Evolutionary conservation across 768 basidiomycete species (phyloP).

Genomic region (Trametes maxima): DNA sequence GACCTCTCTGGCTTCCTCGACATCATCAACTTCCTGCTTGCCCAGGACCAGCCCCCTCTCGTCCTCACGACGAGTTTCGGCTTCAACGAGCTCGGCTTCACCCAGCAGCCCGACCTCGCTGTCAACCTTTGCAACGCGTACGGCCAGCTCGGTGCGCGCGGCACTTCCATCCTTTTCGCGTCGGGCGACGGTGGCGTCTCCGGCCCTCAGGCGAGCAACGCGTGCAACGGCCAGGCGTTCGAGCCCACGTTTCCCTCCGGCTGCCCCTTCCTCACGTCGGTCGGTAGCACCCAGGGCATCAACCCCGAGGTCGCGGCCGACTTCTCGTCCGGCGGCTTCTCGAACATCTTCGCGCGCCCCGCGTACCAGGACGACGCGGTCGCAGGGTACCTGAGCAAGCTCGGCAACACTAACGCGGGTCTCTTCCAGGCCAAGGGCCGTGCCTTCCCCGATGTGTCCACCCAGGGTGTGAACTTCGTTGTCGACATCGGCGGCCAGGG

Average conservation of each 20-base stretch:
- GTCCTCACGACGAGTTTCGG: slow-evolving; percentile 36
- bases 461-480: slow-evolving; percentile 43
- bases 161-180: slow-evolving; percentile 35
- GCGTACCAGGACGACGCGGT: slow-evolving; percentile 45
- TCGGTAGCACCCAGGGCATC: slow-evolving; percentile 37
- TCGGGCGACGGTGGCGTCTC: slow-evolving; percentile 38
- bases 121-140: slow-evolving; percentile 33
- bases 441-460: slow-evolving; percentile 51
- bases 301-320: slow-evolving; percentile 34
- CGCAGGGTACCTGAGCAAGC: slow-evolving; percentile 36
- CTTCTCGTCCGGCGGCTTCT: slow-evolving; percentile 42
- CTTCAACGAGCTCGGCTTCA: slow-evolving; percentile 29
- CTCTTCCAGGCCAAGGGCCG: slow-evolving; percentile 41
- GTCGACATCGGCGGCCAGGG: slow-evolving; percentile 29
- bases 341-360: slow-evolving; percentile 38
- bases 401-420: slow-evolving; percentile 35
- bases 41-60: slow-evolving; percentile 27
- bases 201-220: slow-evolving; percentile 23
- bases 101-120: slow-evolving; percentile 21
- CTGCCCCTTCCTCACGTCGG: slow-evolving; percentile 38
- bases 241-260: slow-evolving; percentile 35
- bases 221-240: slow-evolving; percentile 32
- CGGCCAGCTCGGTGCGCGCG: slow-evolving; percentile 34
- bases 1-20: slow-evolving; percentile 29
- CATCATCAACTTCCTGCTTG: slow-evolving; percentile 31